Evolutionary conservation across 139 green algal genomes (phyloP).

Genomic region (Tetraselmis chui): DNA sequence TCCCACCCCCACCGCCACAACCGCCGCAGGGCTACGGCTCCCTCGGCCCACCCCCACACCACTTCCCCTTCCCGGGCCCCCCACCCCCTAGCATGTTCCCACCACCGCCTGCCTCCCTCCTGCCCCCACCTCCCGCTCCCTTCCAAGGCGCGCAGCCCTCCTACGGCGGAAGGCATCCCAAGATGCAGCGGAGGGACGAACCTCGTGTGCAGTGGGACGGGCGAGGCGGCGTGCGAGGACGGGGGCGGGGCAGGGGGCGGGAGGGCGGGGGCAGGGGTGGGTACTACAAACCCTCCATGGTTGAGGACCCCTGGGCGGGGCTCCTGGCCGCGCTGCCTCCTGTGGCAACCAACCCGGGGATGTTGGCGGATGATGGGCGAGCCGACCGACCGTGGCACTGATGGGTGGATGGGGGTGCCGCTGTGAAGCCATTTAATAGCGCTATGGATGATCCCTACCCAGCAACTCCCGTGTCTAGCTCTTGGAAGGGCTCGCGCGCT

Average conservation of each 20-base stretch:
- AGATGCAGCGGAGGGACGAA: neutral
- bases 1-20: neutral
- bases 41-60: no score
- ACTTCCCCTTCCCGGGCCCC: no score
- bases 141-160: neutral
- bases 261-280: no score
- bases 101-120: neutral
- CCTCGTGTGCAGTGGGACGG: no score
- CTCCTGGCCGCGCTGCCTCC: neutral
- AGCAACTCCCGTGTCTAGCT: no score
- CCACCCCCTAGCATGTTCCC: no score
- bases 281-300: neutral
- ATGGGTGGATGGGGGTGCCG: neutral
- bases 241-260: no score
- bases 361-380: neutral
- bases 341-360: neutral
- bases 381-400: neutral
- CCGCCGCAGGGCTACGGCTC: neutral
- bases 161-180: neutral
- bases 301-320: neutral
- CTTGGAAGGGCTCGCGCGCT: no score
- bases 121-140: neutral
- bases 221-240: neutral
- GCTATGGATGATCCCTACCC: no score
- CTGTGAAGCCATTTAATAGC: no score